A percentile compares a stretch with the other conserved stretches of the same genome.
Evolutionary conservation across 2,329 filamentous ascomycete species (phyloP).

Genomic region (Nemania serpens): DNA sequence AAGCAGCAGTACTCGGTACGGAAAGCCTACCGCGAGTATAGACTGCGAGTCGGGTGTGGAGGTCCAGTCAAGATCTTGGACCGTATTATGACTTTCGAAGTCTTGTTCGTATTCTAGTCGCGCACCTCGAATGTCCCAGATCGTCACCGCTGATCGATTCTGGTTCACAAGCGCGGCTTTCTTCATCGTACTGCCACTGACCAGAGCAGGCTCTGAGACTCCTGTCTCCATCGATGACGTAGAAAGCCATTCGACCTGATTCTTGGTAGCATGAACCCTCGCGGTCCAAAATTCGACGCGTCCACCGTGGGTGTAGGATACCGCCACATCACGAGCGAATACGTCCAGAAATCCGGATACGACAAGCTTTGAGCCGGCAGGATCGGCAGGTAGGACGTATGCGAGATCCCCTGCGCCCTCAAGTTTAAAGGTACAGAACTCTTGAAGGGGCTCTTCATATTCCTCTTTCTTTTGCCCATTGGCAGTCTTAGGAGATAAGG

Average conservation of each 20-base stretch:
- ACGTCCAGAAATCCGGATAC: constrained; percentile 81
- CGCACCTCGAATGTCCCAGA: constrained; percentile 85
- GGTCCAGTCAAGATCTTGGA: constrained; percentile 91
- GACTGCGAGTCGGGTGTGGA: constrained; percentile 88
- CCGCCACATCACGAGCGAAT: constrained; percentile 82
- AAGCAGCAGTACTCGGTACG: constrained; percentile 80
- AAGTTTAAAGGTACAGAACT: constrained; percentile 75
- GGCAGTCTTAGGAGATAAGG: constrained; percentile 47
- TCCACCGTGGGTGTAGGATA: constrained; percentile 79
- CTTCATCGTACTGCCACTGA: constrained; percentile 83
- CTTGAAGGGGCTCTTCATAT: constrained; percentile 51
- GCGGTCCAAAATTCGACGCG: constrained; percentile 85
- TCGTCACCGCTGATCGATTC: constrained; percentile 74
- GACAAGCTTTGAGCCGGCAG: constrained; percentile 73
- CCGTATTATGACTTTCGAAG: constrained; percentile 73
- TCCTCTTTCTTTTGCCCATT: constrained; percentile 40
- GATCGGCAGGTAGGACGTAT: constrained; percentile 81
- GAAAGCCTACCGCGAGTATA: constrained; percentile 89
- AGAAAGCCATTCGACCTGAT: constrained; percentile 76
- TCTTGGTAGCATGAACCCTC: constrained; percentile 64
- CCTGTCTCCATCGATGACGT: constrained; percentile 83
- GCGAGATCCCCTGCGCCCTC: constrained; percentile 62
- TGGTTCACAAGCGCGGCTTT: constrained; percentile 84
- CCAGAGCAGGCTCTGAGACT: constrained; percentile 72
- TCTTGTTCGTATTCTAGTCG: constrained; percentile 81